Evolutionary conservation across 2,329 filamentous ascomycete genomes (phyloP), one percentile per base, ranked within the genome.

Genomic region (Fusarium tupiense): DNA sequence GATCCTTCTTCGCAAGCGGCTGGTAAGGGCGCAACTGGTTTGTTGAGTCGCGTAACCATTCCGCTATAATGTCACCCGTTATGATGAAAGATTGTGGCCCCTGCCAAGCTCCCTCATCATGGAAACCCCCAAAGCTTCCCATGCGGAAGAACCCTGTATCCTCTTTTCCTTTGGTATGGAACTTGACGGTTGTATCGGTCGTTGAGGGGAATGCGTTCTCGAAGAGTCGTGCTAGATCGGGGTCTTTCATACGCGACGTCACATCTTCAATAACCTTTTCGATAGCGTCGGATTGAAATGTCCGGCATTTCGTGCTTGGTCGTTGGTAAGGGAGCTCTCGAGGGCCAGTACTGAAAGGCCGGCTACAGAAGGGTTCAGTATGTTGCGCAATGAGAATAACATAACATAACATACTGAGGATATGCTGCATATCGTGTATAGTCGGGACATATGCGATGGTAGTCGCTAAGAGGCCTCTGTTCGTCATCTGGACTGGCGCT

Each of bases 1-100:
- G 89, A 79, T 98, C 95, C 73, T 94, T 94, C 78, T 91, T 94
- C 6, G 95, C 93, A 31, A 99, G 86, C 1, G 89, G 85, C 80
- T 98, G 96, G 80, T 99, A 99, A 61, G 96, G 95, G 5, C 92
- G 90, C 60, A 99, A 85, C 83, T 99, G 96, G 82, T 98, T 98
- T 17, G 95, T 97, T 17, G 94, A 97, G 83, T 98, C 94, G 59
- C 95, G 91, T 57, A 98, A 85, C 95, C 95, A 98, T 82, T 97
- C 94, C 1, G 95, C 95, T 78, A 97, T 93, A 80, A 98, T 98
- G 77, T 98, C 94, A 58, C 94, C 94, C 0, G 94, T 98, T 57
- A 97, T 97, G 74, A 98, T 92, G 81, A 98, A 98, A 17, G 93
- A 95, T 79, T 98, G 96, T 0, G 93, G 87, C 0, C 95, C 95